These are phyloP conservation scores for Cephalotrichum gorgonifer DNA, from an alignment of 2,329 filamentous ascomycete genomes.

Conservation along the genomic window DNA sequence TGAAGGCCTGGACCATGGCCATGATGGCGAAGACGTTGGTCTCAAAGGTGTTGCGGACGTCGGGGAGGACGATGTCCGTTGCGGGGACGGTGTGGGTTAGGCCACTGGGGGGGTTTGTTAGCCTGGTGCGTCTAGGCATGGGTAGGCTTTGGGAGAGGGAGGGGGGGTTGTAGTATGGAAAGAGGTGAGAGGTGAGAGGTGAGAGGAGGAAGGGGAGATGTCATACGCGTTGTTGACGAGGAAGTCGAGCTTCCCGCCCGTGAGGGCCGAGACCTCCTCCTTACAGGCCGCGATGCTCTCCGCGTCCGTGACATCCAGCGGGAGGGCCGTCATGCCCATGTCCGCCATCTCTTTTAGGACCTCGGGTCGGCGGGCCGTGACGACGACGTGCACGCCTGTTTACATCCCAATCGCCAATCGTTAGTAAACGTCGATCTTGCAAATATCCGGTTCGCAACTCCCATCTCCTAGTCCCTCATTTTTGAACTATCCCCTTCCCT, in stretches of 20 bases:
- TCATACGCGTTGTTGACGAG: conserved; percentile 50
- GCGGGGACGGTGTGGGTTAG: conserved; percentile 40
- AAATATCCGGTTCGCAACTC: no score
- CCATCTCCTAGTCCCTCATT: no score
- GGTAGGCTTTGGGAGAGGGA: no score
- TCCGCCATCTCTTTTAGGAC: conserved; percentile 34
- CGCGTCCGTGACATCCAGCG: conserved; percentile 42
- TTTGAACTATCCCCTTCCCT: no score
- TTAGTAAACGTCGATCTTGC: no score
- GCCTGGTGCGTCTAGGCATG: no score
- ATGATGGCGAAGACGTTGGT: conserved; percentile 49
- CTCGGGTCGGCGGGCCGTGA: conserved; percentile 39
- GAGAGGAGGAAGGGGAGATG: conserved; percentile 2
- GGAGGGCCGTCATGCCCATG: conserved; percentile 36
- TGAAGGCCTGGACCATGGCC: conserved; percentile 42
- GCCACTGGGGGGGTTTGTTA: conserved; percentile 23
- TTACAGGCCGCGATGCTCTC: conserved; percentile 39
- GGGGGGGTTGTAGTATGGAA: neutral
- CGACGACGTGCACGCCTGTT: conserved; percentile 42
- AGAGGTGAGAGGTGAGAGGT: conserved; percentile 8
- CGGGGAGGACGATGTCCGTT: conserved; percentile 39
- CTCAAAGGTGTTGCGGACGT: conserved; percentile 43
- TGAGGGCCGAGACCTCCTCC: conserved; percentile 33
- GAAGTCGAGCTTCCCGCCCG: conserved; percentile 43
- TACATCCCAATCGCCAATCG: no score